Conservation (phyloP, 2,329 filamentous ascomycete genomes). For the Achaetomium macrosporum region DNA sequence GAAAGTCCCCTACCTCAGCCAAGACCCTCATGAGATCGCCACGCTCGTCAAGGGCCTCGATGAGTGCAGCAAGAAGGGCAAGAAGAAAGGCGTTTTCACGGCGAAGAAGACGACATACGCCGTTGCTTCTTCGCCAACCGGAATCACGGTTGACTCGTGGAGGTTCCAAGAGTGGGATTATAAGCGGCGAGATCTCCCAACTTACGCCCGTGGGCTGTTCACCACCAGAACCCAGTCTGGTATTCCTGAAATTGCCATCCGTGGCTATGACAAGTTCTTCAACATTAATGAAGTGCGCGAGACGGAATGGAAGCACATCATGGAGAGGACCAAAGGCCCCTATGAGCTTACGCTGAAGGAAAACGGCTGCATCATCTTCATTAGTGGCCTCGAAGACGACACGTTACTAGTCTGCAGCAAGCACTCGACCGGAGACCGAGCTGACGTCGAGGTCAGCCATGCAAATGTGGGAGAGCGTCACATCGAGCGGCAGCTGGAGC, state of each 20-base stretch:
- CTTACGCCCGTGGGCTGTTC: conserved; percentile 89
- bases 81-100: conserved; percentile 57
- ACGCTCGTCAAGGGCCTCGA: conserved; percentile 62
- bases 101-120: conserved; percentile 76
- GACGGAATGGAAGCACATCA: conserved; percentile 78
- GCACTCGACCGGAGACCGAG: conserved; percentile 83
- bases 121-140: conserved; percentile 56
- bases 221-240: conserved; percentile 65
- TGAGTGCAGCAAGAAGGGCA: conserved; percentile 40
- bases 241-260: conserved; percentile 69
- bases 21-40: conserved; percentile 63
- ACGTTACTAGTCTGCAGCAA: conserved; percentile 97
- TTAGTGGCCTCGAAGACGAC: conserved; percentile 83
- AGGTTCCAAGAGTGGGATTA: conserved; percentile 94
- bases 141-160: conserved; percentile 80
- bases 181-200: conserved; percentile 78
- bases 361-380: conserved; percentile 99
- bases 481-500: conserved; percentile 71
- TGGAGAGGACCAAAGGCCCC: conserved; percentile 69
- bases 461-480: conserved; percentile 76
- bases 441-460: conserved; percentile 69
- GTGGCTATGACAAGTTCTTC: conserved; percentile 99
- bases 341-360: conserved; percentile 97
- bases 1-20: conserved; percentile 56
- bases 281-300: conserved; percentile 77